These are phyloP conservation scores for Trifolium pratense DNA, from an alignment of 306 rosid species.

Conservation along the genomic window DNA sequence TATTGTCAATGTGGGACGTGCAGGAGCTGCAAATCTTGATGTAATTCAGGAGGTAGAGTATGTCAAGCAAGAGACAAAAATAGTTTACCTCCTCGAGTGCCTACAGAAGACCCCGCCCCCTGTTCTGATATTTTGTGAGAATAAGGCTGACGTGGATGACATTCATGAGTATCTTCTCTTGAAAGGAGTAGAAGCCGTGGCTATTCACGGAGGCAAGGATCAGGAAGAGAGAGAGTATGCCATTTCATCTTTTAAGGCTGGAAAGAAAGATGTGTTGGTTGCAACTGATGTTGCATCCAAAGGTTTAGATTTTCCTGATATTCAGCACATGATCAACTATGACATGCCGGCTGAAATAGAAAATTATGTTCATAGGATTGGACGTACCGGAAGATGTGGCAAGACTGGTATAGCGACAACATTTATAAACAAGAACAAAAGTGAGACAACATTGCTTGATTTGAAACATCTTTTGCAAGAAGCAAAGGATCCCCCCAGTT, in stretches of 20 bases:
- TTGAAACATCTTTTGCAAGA: constrained; percentile 93
- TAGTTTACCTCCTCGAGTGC: too few species aligned
- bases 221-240: constrained; percentile 95
- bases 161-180: too few species aligned
- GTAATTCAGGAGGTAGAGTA: too few species aligned
- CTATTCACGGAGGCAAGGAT: constrained; percentile 97
- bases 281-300: constrained; percentile 97
- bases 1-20: too few species aligned
- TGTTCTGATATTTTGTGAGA: too few species aligned
- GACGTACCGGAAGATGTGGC: constrained; percentile 92
- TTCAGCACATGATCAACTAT: constrained; percentile 89
- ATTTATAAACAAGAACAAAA: constrained; percentile 90
- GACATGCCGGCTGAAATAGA: constrained; percentile 97
- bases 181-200: too few species aligned
- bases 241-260: constrained; percentile 74
- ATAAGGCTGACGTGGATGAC: too few species aligned
- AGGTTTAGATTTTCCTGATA: constrained; percentile 95
- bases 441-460: constrained; percentile 92
- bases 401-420: constrained; percentile 94
- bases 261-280: constrained; percentile 89
- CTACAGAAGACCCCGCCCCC: too few species aligned
- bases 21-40: too few species aligned
- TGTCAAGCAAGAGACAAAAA: too few species aligned
- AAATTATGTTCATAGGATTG: constrained; percentile 95
- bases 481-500: constrained; percentile 96